These are phyloP conservation scores for Rachicladosporium sp. DNA, from an alignment of 2,329 filamentous ascomycete species.

Conservation along the genomic window DNA sequence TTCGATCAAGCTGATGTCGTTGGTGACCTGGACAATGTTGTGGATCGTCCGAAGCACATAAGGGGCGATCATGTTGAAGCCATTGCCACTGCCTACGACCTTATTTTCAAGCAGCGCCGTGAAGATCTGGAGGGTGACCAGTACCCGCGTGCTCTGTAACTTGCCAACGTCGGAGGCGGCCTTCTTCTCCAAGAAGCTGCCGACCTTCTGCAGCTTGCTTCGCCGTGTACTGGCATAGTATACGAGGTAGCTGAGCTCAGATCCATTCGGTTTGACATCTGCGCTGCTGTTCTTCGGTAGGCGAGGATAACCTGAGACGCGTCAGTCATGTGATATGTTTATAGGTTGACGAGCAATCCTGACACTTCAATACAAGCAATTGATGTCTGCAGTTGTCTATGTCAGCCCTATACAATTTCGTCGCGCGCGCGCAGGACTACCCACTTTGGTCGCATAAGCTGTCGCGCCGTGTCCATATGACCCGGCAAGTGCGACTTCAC, in stretches of 20 bases:
- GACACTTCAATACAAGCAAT: slow-evolving; percentile 82
- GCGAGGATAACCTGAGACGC: slow-evolving; percentile 53
- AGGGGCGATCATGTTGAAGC: slow-evolving; percentile 76
- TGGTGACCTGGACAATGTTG: slow-evolving; percentile 61
- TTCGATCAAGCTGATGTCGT: slow-evolving; percentile 86
- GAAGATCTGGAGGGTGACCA: slow-evolving; percentile 88
- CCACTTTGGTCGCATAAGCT: slow-evolving; percentile 4
- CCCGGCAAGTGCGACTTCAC: slow-evolving; percentile 16
- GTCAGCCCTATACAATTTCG: slow-evolving; percentile 20
- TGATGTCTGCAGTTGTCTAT: slow-evolving; percentile 68
- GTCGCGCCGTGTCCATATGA: slow-evolving; percentile 16
- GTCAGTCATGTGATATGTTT: too few species aligned
- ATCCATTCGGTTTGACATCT: slow-evolving; percentile 90
- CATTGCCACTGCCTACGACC: slow-evolving; percentile 50
- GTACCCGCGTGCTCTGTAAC: slow-evolving; percentile 69
- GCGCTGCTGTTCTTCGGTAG: slow-evolving; percentile 73
- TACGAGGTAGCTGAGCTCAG: slow-evolving; percentile 89
- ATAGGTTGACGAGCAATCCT: too few species aligned
- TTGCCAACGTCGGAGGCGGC: slow-evolving; percentile 85
- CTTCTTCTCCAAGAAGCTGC: slow-evolving; percentile 87
- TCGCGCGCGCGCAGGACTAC: background rate
- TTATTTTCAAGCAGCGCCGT: slow-evolving; percentile 79
- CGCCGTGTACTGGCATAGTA: slow-evolving; percentile 93
- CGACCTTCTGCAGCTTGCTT: slow-evolving; percentile 93
- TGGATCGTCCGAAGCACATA: slow-evolving; percentile 72